A percentile compares a stretch with the other conserved stretches of the same genome.
Conservation (phyloP, 1,139 yeast species). For the Yamadazyma sp. region DNA sequence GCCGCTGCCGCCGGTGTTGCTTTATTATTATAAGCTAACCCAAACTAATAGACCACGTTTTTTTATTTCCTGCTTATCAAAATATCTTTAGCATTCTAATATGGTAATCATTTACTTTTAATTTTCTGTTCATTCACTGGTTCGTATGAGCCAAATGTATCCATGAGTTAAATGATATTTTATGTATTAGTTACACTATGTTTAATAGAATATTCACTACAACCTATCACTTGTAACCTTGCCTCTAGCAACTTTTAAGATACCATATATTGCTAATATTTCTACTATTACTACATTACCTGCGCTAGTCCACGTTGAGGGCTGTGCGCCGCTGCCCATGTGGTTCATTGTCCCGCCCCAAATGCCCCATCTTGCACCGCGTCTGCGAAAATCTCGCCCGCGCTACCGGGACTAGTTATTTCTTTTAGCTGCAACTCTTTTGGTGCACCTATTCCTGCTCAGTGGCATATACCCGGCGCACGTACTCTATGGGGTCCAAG, state of each 20-base stretch:
- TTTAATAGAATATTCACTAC: not conserved
- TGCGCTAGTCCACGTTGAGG: too few relatives aligned
- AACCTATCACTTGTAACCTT: not conserved
- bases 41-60: not conserved
- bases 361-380: too few relatives aligned
- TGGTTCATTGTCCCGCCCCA: not conserved
- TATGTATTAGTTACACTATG: not conserved
- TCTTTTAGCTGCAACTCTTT: too few relatives aligned
- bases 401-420: too few relatives aligned
- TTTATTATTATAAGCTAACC: constrained; percentile 32
- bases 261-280: too few relatives aligned
- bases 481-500: not conserved
- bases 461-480: not conserved
- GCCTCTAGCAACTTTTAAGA: too few relatives aligned
- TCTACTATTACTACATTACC: too few relatives aligned
- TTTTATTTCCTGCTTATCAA: not conserved
- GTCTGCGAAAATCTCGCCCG: too few relatives aligned
- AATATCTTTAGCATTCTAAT: constrained; percentile 1
- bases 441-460: not conserved
- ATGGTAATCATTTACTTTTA: not conserved
- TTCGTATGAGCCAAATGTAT: not conserved
- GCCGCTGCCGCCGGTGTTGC: constrained; percentile 44
- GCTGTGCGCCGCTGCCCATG: not conserved
- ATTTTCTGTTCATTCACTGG: not conserved
- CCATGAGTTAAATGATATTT: not conserved